Evolutionary conservation across 2,329 filamentous ascomycete species (phyloP).

Genomic region (Leptographium radiaticola): DNA sequence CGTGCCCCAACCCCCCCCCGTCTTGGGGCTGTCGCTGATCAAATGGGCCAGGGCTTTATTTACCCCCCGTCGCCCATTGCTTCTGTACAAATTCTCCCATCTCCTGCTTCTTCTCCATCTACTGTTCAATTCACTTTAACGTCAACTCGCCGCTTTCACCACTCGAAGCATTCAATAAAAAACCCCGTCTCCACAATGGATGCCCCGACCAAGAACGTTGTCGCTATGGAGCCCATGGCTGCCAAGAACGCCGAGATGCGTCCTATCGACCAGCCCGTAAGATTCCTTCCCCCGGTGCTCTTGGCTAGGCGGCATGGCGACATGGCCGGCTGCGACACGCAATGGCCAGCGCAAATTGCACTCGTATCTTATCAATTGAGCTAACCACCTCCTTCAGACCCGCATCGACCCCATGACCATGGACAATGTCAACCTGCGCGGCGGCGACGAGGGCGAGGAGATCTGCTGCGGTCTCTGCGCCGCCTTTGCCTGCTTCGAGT

Average conservation of each 20-base stretch:
- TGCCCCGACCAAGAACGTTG: slow-evolving; percentile 9
- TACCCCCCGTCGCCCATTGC: background rate
- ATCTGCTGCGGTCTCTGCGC: slow-evolving; percentile 17
- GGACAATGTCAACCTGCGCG: slow-evolving; percentile 12
- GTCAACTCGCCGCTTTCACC: background rate
- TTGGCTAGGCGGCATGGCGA: background rate
- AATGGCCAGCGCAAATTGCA: background rate
- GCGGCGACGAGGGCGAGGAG: slow-evolving; percentile 11
- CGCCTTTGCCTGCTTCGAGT: slow-evolving; percentile 13
- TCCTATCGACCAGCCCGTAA: slow-evolving; percentile 15
- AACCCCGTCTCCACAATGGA: slow-evolving; percentile 8
- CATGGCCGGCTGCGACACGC: background rate
- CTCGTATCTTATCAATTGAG: no score
- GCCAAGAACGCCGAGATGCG: slow-evolving; percentile 13
- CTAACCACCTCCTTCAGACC: slow-evolving; percentile 1
- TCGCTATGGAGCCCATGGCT: slow-evolving; percentile 11
- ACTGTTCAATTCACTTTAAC: background rate
- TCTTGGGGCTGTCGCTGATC: no score
- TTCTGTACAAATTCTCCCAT: background rate
- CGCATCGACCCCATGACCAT: slow-evolving; percentile 13
- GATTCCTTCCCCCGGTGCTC: background rate
- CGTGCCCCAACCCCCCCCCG: no score
- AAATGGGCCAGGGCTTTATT: background rate
- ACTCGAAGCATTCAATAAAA: background rate
- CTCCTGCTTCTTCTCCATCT: background rate